These are phyloP conservation scores for Pestalotiopsis sp. DNA, from an alignment of 2,329 filamentous ascomycete species.

Conservation along the genomic window DNA sequence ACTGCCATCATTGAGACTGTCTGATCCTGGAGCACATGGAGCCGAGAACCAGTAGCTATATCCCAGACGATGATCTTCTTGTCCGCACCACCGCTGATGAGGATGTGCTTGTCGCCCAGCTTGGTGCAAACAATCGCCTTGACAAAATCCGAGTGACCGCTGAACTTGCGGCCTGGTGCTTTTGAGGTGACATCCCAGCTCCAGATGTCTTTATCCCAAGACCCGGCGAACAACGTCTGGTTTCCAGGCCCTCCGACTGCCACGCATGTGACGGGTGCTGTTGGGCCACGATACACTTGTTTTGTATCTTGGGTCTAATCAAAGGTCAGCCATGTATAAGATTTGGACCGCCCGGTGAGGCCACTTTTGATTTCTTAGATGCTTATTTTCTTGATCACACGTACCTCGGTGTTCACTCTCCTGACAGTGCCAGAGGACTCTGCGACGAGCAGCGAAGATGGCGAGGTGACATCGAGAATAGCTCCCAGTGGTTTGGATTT, in stretches of 20 bases:
- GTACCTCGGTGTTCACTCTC: slow-evolving; percentile 73
- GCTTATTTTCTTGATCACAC: not conserved
- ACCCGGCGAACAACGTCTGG: slow-evolving; percentile 76
- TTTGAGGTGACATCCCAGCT: slow-evolving; percentile 72
- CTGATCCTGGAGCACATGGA: slow-evolving; percentile 80
- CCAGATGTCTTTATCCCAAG: slow-evolving; percentile 93
- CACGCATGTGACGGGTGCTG: slow-evolving; percentile 78
- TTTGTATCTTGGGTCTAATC: slow-evolving; percentile 42
- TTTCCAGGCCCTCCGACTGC: slow-evolving; percentile 61
- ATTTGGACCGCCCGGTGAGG: too few species aligned
- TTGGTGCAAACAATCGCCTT: slow-evolving; percentile 72
- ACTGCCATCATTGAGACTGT: slow-evolving; percentile 72
- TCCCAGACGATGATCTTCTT: slow-evolving; percentile 87
- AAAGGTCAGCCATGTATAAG: not conserved
- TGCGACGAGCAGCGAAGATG: slow-evolving; percentile 71
- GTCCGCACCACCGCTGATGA: slow-evolving; percentile 78
- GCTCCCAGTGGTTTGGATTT: slow-evolving; percentile 86
- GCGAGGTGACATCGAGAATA: slow-evolving; percentile 64
- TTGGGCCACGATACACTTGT: slow-evolving; percentile 69
- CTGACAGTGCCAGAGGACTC: slow-evolving; percentile 85
- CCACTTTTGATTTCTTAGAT: too few species aligned
- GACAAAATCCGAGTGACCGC: slow-evolving; percentile 88
- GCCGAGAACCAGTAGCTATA: slow-evolving; percentile 61
- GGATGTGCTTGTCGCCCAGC: slow-evolving; percentile 60
- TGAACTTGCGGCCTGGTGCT: slow-evolving; percentile 58